A percentile compares a stretch with the other conserved stretches of the same genome.
Conservation (phyloP, 768 basidiomycete species). For the Tricholoma sp. region DNA sequence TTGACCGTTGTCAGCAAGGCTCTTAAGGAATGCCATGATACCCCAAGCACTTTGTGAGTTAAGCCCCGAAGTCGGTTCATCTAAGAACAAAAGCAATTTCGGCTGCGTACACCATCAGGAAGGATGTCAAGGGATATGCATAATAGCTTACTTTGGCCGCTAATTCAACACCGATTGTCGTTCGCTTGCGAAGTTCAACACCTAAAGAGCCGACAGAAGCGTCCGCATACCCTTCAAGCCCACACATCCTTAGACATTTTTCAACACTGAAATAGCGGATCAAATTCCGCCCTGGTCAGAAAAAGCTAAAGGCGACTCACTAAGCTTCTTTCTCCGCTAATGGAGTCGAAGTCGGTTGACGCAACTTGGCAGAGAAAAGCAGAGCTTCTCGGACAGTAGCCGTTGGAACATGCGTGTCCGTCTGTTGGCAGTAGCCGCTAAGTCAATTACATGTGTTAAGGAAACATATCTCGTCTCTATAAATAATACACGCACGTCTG, state of each 20-base stretch:
- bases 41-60: conserved; percentile 88
- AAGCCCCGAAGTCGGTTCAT: conserved; percentile 86
- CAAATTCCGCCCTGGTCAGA: not conserved
- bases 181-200: conserved; percentile 48
- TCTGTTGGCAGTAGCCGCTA: conserved; percentile 84
- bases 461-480: not conserved
- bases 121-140: not conserved
- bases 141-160: conserved; percentile 35
- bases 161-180: conserved; percentile 58
- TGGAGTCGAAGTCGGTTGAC: no score
- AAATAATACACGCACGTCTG: no score
- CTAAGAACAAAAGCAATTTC: conserved; percentile 75
- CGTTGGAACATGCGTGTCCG: conserved; percentile 72
- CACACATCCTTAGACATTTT: conserved; percentile 58
- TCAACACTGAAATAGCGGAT: conserved; percentile 26
- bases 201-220: conserved; percentile 56
- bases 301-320: conserved; percentile 32
- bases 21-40: conserved; percentile 68
- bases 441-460: not conserved
- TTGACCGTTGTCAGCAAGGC: no score
- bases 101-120: conserved; percentile 38
- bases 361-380: no score
- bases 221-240: conserved; percentile 55
- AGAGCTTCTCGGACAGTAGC: conserved; percentile 78
- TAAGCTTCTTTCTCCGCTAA: conserved; percentile 82